Percentiles rank a stretch among this genome's conserved stretches.
phyloP scores from a whole-genome alignment of 768 basidiomycete genomes.

The Suillus subalutaceus region DNA sequence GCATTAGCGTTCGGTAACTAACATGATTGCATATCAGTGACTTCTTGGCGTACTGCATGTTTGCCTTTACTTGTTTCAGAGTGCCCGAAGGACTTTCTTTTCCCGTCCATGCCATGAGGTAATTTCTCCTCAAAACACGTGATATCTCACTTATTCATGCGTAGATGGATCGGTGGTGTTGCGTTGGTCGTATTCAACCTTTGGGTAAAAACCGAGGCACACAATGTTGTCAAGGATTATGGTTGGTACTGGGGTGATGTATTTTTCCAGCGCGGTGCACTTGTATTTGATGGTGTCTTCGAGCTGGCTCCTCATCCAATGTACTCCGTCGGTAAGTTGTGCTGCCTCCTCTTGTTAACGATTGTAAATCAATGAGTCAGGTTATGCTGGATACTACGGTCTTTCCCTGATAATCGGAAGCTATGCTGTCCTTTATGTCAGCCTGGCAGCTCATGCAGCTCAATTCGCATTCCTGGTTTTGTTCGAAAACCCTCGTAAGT shows the following conservation, averaged over 20 bases:
- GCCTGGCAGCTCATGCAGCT: constrained; percentile 91
- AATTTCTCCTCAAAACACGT: constrained; percentile 1
- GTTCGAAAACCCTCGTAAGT: constrained; percentile 97
- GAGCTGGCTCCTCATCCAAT: constrained; percentile 93
- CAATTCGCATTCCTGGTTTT: constrained; percentile 95
- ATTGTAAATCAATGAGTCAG: constrained; percentile 35
- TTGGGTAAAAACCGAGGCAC: constrained; percentile 98
- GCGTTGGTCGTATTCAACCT: constrained; percentile 91
- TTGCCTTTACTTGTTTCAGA: constrained; percentile 91
- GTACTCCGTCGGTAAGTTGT: constrained; percentile 79
- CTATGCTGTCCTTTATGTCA: constrained; percentile 89
- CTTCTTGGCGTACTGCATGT: constrained; percentile 93
- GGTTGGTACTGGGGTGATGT: constrained; percentile 98
- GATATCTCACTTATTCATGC: constrained; percentile 14
- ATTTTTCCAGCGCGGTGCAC: constrained; percentile 89
- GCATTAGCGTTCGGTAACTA: constrained; percentile 4
- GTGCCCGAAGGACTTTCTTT: constrained; percentile 78
- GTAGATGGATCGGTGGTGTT: constrained; percentile 86
- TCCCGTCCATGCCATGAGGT: constrained; percentile 79
- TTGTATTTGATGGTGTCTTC: constrained; percentile 98
- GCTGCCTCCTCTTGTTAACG: neutral
- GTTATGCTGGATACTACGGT: constrained; percentile 98
- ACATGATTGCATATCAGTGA: constrained; percentile 57
- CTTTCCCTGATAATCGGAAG: constrained; percentile 88
- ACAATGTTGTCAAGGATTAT: constrained; percentile 96